Evolutionary conservation across 2,329 filamentous ascomycete genomes (phyloP), one percentile per base, ranked within the genome.

Genomic region (Chaetomium globosum): DNA sequence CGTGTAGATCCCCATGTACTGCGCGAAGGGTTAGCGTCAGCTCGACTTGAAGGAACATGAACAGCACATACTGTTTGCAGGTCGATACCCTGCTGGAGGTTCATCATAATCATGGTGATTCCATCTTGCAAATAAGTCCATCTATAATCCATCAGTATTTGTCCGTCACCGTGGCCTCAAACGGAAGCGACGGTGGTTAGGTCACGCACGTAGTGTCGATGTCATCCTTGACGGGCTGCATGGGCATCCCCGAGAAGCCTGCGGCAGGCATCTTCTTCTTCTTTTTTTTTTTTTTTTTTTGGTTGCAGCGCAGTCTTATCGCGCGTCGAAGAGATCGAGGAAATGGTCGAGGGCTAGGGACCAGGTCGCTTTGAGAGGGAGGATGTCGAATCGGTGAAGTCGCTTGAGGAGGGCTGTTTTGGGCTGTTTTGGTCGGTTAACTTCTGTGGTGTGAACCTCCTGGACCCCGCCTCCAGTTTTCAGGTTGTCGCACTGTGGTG

Each of bases 1-100:
- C 89, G 94, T 97, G 80, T 98, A 98, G 67, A 97, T 88, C 64
- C 91, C 92, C 94, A 98, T 97, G 80, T 98, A 98, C 83, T 90
- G 75, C 30, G n/a, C 55, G 48, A n/a, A 58, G 49, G 54, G 67
- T 73, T 36, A 72, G 66, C 36, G 48, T 28, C 26, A 21, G 28
- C n/a, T 19, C 8, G 36, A 33, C 19, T 12, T 26, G 12, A 4
- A 43, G 48, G 31, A 39, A 54, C 36, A 62, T 70, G 63, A 70
- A 69, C 52, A 60, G 51, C 43, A 65, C 86, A 74, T 81, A 91
- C 88, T 72, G 92, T 94, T 73, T 90, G 87, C 88, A 98, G 93
- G 74, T 97, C 93, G 79, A 99, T 91, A 67, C 95, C 95, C 70
- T 92, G 90, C 74, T 94, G 91, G 31, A 98, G 84, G 74, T 96